phyloP scores from a whole-genome alignment of 345 rosid species.

The Populus davidiana region DNA sequence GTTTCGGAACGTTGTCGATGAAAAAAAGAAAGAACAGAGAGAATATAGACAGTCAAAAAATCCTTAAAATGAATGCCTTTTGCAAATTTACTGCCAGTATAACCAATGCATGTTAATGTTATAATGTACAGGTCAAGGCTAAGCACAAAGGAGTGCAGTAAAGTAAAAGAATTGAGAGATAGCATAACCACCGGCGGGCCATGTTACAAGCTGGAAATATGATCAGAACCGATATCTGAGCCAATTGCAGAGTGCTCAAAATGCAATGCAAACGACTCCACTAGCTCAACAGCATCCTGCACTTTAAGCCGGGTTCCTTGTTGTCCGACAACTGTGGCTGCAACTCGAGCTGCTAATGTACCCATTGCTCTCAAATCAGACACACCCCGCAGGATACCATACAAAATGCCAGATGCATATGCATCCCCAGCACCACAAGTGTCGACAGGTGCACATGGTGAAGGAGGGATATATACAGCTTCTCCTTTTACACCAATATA shows the following conservation, averaged over 20 bases:
- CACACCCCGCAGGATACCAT: constrained; percentile 65
- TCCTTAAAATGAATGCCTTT: not conserved
- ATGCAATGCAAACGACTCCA: constrained; percentile 55
- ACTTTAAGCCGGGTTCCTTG: constrained; percentile 88
- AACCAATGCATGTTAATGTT: not conserved
- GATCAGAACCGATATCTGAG: constrained; percentile 66
- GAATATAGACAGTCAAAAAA: too few species aligned
- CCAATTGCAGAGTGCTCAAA: constrained; percentile 33
- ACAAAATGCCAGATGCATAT: constrained; percentile 85
- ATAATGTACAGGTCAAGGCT: constrained; percentile 5
- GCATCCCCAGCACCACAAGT: constrained; percentile 97
- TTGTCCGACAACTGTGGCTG: constrained; percentile 87
- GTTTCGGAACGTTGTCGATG: too few species aligned
- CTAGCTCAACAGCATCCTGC: constrained; percentile 62
- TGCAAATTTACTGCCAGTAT: constrained; percentile 1
- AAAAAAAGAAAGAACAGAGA: too few species aligned
- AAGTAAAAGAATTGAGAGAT: constrained; percentile 14
- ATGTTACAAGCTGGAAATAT: constrained; percentile 52
- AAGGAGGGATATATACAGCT: constrained; percentile 82
- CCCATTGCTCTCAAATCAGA: constrained; percentile 83
- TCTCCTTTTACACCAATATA: constrained; percentile 95
- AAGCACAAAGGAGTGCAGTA: not conserved
- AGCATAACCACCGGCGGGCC: not conserved
- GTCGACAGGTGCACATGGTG: constrained; percentile 74
- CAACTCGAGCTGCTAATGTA: constrained; percentile 74